phyloP scores from a whole-genome alignment of 805 yeast genomes.

The Candida alai region DNA sequence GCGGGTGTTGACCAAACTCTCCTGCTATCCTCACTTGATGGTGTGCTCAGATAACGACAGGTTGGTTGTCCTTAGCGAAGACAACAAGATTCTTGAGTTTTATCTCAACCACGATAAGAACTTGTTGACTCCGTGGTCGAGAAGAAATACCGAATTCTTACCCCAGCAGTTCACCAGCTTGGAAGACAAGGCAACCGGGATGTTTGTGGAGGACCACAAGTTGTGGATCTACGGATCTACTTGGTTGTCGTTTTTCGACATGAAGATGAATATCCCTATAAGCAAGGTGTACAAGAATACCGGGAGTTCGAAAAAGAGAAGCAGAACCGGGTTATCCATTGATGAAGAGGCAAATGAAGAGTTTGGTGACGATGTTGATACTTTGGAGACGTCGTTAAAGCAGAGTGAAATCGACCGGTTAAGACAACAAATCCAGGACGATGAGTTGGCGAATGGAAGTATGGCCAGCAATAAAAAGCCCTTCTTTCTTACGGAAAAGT shows the following conservation, averaged over 20 bases:
- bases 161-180: slow-evolving; percentile 59
- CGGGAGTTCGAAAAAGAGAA: slow-evolving; percentile 36
- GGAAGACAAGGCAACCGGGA: slow-evolving; percentile 70
- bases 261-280: slow-evolving; percentile 52
- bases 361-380: slow-evolving; percentile 21
- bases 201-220: slow-evolving; percentile 48
- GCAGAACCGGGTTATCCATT: slow-evolving; percentile 38
- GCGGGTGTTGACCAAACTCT: slow-evolving; percentile 52
- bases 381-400: slow-evolving; percentile 24
- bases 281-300: slow-evolving; percentile 25
- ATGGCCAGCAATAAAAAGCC: slow-evolving; percentile 31
- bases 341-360: slow-evolving; percentile 24
- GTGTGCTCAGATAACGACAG: slow-evolving; percentile 50
- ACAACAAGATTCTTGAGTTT: slow-evolving; percentile 73
- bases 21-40: slow-evolving; percentile 57
- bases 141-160: slow-evolving; percentile 65
- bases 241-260: slow-evolving; percentile 77
- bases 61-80: slow-evolving; percentile 64
- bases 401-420: slow-evolving; percentile 27
- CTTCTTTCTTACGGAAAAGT: slow-evolving; percentile 75
- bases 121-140: slow-evolving; percentile 73
- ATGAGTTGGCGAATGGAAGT: slow-evolving; percentile 26
- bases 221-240: slow-evolving; percentile 87
- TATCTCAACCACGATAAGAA: slow-evolving; percentile 27
- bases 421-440: slow-evolving; percentile 38